Conservation (phyloP, 805 yeast species). For the Kluyveromyces wickerhamii region DNA sequence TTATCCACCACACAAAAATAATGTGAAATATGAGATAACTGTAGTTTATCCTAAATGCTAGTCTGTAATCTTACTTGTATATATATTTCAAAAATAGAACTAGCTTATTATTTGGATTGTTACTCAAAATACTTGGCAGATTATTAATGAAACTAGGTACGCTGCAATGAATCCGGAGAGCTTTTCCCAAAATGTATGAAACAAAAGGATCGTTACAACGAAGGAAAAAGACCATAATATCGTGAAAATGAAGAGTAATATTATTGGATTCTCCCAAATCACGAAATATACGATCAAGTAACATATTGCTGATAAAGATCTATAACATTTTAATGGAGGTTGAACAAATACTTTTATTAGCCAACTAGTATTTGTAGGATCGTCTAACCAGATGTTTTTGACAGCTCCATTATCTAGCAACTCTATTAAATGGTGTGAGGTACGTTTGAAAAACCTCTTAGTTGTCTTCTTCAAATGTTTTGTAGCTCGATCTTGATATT, state of each 20-base stretch:
- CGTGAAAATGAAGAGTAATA: constrained; percentile 30
- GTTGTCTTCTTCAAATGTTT: not conserved
- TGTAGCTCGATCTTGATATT: not conserved
- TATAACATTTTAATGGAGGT: constrained; percentile 9
- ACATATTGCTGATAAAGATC: constrained; percentile 5
- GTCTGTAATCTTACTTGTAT: too few species aligned
- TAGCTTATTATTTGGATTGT: too few species aligned
- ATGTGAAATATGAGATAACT: too few species aligned
- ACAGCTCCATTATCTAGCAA: constrained; percentile 12
- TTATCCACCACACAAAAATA: too few species aligned
- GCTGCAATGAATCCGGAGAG: constrained; percentile 62
- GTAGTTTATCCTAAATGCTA: too few species aligned
- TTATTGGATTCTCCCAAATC: constrained; percentile 22
- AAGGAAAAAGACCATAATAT: constrained; percentile 81
- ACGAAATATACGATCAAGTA: constrained; percentile 6
- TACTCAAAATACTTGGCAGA: constrained; percentile 3
- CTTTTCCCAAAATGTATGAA: constrained; percentile 76
- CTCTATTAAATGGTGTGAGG: constrained; percentile 2
- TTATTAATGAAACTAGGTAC: constrained; percentile 31
- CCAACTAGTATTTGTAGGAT: too few species aligned
- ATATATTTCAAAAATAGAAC: too few species aligned
- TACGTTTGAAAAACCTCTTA: not conserved
- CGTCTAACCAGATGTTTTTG: not conserved
- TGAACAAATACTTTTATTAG: constrained; percentile 7
- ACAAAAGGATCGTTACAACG: constrained; percentile 72